Conservation (phyloP, 305 asterid species). For the Ilex paraguariensis region DNA sequence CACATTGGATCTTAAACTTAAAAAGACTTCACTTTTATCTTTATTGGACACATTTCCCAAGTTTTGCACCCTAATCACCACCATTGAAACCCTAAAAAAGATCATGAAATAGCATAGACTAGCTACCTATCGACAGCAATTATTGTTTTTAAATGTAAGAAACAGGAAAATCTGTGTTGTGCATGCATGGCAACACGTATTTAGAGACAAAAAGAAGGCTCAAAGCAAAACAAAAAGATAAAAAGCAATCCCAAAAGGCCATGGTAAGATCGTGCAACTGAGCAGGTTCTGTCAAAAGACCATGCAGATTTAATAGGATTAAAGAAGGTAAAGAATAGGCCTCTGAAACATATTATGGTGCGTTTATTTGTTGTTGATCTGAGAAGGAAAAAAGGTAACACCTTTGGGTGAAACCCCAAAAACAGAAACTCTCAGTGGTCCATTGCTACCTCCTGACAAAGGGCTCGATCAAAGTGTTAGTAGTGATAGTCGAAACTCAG, state of each 20-base stretch:
- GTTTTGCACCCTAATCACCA: too few relatives aligned
- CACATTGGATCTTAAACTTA: too few relatives aligned
- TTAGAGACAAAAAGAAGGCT: background rate
- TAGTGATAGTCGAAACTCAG: slow-evolving; percentile 31
- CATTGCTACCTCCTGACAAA: slow-evolving; percentile 67
- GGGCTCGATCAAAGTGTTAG: slow-evolving; percentile 51
- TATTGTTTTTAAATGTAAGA: too few relatives aligned
- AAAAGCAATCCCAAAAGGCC: slow-evolving; percentile 19
- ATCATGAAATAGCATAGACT: too few relatives aligned
- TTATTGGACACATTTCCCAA: too few relatives aligned
- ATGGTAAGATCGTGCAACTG: slow-evolving; percentile 53
- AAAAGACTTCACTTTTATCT: too few relatives aligned
- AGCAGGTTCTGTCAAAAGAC: slow-evolving; percentile 19
- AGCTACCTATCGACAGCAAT: too few relatives aligned
- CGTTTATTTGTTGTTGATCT: slow-evolving; percentile 59
- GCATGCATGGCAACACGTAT: too few relatives aligned
- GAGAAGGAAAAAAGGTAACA: slow-evolving; percentile 60
- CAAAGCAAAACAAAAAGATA: slow-evolving; percentile 7
- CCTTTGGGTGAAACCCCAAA: slow-evolving; percentile 93
- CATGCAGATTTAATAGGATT: slow-evolving; percentile 25
- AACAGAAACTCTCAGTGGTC: slow-evolving; percentile 95
- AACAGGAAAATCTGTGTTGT: too few relatives aligned
- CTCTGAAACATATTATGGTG: slow-evolving; percentile 34
- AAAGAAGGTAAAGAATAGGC: slow-evolving; percentile 37
- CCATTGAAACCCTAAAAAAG: too few relatives aligned